Conservation (phyloP, 495 filamentous ascomycete genomes). For the Penicillium desertorum region DNA sequence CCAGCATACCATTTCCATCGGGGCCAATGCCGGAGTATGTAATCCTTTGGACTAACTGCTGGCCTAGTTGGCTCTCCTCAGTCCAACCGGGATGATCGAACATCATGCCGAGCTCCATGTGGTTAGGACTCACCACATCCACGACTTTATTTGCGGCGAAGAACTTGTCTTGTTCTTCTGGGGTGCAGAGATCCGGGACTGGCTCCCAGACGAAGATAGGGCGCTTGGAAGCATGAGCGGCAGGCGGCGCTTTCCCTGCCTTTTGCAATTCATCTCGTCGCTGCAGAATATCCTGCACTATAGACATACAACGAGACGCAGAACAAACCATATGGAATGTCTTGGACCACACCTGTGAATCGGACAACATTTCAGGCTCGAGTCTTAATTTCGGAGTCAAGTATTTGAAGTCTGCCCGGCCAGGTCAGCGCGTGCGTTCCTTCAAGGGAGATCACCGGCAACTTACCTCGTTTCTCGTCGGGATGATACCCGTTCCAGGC, state of each 20-base stretch:
- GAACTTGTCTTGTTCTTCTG: constrained; percentile 70
- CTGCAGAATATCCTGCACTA: constrained; percentile 61
- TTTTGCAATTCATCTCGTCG: constrained; percentile 41
- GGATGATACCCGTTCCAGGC: constrained; percentile 85
- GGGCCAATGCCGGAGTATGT: constrained; percentile 53
- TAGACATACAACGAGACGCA: constrained; percentile 69
- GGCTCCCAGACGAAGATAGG: constrained; percentile 94
- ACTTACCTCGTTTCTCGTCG: constrained; percentile 55
- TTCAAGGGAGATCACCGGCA: background rate
- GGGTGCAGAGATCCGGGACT: constrained; percentile 81
- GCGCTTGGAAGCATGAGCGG: constrained; percentile 31
- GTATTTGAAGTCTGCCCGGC: constrained; percentile 74
- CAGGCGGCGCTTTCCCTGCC: constrained; percentile 26
- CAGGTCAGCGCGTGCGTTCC: constrained; percentile 28
- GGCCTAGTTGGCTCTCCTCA: constrained; percentile 44
- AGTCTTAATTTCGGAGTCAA: constrained; percentile 82
- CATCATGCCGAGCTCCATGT: constrained; percentile 78
- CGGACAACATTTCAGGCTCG: constrained; percentile 56
- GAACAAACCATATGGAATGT: constrained; percentile 89
- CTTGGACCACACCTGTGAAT: constrained; percentile 62
- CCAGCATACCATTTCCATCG: constrained; percentile 46
- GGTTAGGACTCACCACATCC: constrained; percentile 87
- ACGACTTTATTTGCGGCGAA: constrained; percentile 69
- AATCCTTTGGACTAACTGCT: constrained; percentile 55
- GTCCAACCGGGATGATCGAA: constrained; percentile 62